These are phyloP conservation scores for Sphenostylis stenocarpa DNA, from an alignment of 306 rosid genomes.

Conservation along the genomic window DNA sequence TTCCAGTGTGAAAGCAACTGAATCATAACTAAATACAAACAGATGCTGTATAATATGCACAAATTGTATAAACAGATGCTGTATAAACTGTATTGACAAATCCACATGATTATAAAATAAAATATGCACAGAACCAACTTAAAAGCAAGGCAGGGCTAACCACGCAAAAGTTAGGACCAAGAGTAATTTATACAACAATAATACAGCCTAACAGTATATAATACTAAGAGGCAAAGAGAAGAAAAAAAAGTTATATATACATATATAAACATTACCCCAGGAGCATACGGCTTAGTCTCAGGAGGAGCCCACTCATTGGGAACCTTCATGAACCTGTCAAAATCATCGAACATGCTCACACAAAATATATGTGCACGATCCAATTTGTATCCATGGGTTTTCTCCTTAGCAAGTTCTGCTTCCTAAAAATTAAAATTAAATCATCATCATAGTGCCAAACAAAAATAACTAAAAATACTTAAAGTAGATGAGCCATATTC, in stretches of 20 bases:
- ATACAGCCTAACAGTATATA: not conserved
- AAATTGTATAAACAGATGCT: too few relatives aligned
- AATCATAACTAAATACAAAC: not conserved
- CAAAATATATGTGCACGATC: conserved; percentile 78
- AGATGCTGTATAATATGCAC: too few relatives aligned
- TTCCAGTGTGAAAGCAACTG: not conserved
- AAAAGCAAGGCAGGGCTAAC: not conserved
- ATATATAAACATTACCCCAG: conserved; percentile 57
- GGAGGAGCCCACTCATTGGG: conserved; percentile 95
- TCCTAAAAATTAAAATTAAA: too few relatives aligned
- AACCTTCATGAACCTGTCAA: conserved; percentile 75
- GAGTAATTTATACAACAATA: not conserved
- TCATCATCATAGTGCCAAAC: too few relatives aligned
- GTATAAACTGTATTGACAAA: not conserved
- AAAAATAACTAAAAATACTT: too few relatives aligned
- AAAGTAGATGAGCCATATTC: too few relatives aligned
- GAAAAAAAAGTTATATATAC: not conserved
- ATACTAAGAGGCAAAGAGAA: not conserved
- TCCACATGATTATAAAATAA: conserved; percentile 1
- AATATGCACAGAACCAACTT: not conserved
- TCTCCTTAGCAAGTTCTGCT: conserved; percentile 92
- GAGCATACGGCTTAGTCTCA: conserved; percentile 56
- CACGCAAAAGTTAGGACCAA: too few relatives aligned
- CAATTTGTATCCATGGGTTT: conserved; percentile 84
- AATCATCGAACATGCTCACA: conserved; percentile 80